Base-by-base conservation (phyloP, 1,139 yeast genomes). In the Meyerozyma elateridarum region DNA sequence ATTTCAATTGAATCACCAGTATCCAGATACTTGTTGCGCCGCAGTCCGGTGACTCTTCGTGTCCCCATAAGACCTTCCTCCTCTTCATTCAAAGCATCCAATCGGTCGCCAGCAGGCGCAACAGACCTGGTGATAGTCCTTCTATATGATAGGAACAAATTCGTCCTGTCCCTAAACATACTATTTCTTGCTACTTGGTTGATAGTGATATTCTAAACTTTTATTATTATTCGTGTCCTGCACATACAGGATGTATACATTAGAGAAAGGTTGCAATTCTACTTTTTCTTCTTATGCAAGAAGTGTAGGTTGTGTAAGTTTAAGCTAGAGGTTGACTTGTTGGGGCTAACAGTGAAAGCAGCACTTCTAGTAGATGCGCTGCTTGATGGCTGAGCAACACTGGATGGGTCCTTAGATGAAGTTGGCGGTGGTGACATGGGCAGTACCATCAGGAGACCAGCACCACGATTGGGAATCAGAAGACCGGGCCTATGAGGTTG, bases 111-210 rank as follows among this genome's bases (percentile, higher is more conserved):
- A 25, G 22, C 46, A 33, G 34, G 33, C 31, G 36, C 35, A 27
- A 36, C 34, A 29, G 33, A 36, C 21, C 83, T 78, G 0, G 88
- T 84, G 16, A 76, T 74, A 2, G 91, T 82, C 33, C 85, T 67
- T 39, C 91, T 73, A 48, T 81, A 83, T 16, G 89, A 80, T 19
- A 82, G 61, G 51, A 63, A 82, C 33, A 83, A 57, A 45, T 81
- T 81, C 17, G 91, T 81, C 51, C 91, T 64, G 51, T 81, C 88
- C 54, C 91, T 70, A 47, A 76, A 79, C 89, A 81, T 79, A 18
- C 36, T 27, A 17, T 11, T 17, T 7, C 12, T 8, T 7, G 15
- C 14, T 15, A 14, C 14, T 27, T 9, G n/a, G n/a, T 5, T 4
- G 12, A 5, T 13, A 8, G 12, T 28, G 25, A 6, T 14, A 11